Base-by-base conservation (phyloP, 768 basidiomycete species). In the Suillus paluster region DNA sequence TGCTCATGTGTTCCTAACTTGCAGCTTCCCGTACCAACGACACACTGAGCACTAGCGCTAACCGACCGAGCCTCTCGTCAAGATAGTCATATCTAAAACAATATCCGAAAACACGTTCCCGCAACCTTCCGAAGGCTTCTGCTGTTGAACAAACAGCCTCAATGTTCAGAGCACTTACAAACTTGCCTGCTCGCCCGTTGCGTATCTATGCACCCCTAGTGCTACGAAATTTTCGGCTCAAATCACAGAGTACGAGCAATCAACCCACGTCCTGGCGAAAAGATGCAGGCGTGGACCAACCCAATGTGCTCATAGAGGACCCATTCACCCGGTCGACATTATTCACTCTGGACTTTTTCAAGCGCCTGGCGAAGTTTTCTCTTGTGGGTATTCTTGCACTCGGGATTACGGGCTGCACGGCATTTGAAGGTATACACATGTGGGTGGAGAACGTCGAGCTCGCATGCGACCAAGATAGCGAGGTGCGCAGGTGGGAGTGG, bases 401-500 rank as follows among this genome's bases (percentile, higher is more conserved):
- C 7, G 81, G 80, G 19, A 45, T 81, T 38, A 78, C 81, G n/a
- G 75, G 80, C 34, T 74, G 75, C 63, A 73, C 82, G 0, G 79
- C 76, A n/a, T 87, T 82, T 66, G 86, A 86, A 64, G 82, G 77
- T 17, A 73, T 81, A 8, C 90, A 92, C 66, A 64, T 83, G 55
- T 91, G 83, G 80, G 86, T 90, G 17, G 90, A 92, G 72, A 78
- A 81, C 36, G 74, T 83, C 41, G 83, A 80, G 62, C 75, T 84
- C 25, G 75, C 77, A 9, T 36, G 66, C 14, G 82, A 87, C 55
- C 65, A 66, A 45, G 87, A 91, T 65, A 73, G 79, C 42, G 86
- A 88, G 49, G 77, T 77, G 17, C 77, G 75, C 52, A 79, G 77
- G 62, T 92, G 87, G 86, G 84, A 88, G 68, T 92, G 90, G 91